Conservation (phyloP, 1,284 basidiomycete genomes). For the Fomitopsis pinicola region DNA sequence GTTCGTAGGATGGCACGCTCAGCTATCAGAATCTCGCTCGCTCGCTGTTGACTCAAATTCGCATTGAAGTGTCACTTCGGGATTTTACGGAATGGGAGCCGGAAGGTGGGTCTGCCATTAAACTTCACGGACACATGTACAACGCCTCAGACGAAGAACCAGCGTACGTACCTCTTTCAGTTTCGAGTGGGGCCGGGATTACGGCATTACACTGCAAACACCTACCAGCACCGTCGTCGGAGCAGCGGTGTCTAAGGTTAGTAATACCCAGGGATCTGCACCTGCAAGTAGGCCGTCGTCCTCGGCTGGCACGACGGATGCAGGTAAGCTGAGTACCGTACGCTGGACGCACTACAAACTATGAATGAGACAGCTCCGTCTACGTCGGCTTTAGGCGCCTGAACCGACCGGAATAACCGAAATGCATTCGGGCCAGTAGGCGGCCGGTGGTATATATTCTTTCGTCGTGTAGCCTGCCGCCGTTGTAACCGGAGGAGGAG, state of each 20-base stretch:
- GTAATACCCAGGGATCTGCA: neutral
- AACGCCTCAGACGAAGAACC: too few species aligned
- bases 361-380: neutral
- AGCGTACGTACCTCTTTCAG: neutral
- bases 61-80: neutral
- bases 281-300: neutral
- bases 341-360: too few species aligned
- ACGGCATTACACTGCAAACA: neutral
- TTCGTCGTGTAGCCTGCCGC: neutral
- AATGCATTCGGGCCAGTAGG: neutral
- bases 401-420: neutral
- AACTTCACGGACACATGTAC: too few species aligned
- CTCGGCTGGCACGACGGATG: neutral
- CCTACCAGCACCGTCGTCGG: neutral
- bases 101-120: neutral
- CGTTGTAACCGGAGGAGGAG: neutral
- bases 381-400: neutral
- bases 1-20: neutral
- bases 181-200: neutral
- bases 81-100: neutral
- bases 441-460: neutral
- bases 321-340: neutral
- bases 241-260: neutral
- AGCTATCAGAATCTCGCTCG: neutral
- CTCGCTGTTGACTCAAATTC: neutral